Evolutionary conservation across 2,329 filamentous ascomycete genomes (phyloP), one percentile per base, ranked within the genome.

Genomic region (Pseudogymnoascus sp.): DNA sequence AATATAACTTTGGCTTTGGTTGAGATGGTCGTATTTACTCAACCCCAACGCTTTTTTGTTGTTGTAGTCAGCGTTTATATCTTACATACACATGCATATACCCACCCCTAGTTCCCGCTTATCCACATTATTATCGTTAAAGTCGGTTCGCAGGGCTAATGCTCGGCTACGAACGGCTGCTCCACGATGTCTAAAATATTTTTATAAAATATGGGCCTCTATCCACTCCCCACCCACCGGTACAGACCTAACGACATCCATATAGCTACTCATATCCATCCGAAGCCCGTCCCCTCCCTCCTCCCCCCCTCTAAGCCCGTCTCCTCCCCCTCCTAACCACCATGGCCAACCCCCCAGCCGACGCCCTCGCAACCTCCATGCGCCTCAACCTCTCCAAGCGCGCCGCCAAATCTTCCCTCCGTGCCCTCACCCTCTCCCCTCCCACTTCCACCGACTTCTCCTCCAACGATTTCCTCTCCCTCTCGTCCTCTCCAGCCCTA

Each of bases 391-490:
- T 60, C 23, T 60, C 59, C 59, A 62, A 62, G 18, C 35, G 60
- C 37, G 60, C 35, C 21, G 25, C 33, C 18, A 38, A 37, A 21
- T 71, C 70, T 1, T 60, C 67, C 4, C 73, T 80, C 6, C 78
- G 81, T n/a, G 72, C 70, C 5, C 71, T 83, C 16, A 81, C 75
- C 0, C 72, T 88, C 3, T 83, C 87, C 2, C 88, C 88, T 0
- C 81, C 87, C 1, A 84, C 81, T 18, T 88, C 84, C 21, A 83
- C 86, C 59, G 91, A 95, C 75, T 89, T 95, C 70, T 87, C 87
- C 21, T 92, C 90, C 70, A 88, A 92, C 73, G 84, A 84, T 63
- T 89, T 94, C 72, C 90, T 96, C 64, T 91, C 92, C 59, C 87
- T 92, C 5, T 86, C 90, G 0, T 72, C 71, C 2, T 72, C 76